Base-by-base conservation (phyloP, 2,329 filamentous ascomycete genomes). In the Cyphellophora europaea region DNA sequence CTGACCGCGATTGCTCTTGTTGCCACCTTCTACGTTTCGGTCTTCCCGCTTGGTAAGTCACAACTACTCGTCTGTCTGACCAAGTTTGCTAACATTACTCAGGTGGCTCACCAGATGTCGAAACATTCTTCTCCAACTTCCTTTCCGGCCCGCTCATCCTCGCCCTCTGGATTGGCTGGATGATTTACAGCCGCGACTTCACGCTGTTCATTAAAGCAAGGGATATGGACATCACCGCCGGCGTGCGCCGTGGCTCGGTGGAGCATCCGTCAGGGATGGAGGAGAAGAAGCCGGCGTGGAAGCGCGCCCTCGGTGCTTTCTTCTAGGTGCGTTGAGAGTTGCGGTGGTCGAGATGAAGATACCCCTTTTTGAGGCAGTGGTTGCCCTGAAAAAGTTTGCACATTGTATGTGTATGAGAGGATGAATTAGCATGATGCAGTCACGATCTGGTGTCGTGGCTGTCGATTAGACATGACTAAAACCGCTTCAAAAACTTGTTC, bases 1-100 rank as follows among this genome's bases (percentile, higher is more conserved):
- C 74, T 93, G 55, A 94, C 94, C 60, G 38, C 69, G 12, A 61
- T 89, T 19, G 78, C 94, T 19, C 69, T 95, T 19, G 55, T 82
- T 30, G 84, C 84, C 2, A 87, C 94, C 55, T 89, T 93, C 65
- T 95, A 87, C 83, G 79, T 83, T 31, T 85, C 82, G 14, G 77
- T 83, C 3, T 88, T 79, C 54, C 88, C 88, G 3, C 70, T 91
- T 29, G 72, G 65, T n/a, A n/a, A n/a, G n/a, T n/a, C n/a, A n/a
- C n/a, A n/a, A n/a, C n/a, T n/a, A n/a, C n/a, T n/a, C n/a, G n/a
- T n/a, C n/a, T n/a, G n/a, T n/a, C n/a, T n/a, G n/a, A n/a, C n/a
- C n/a, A n/a, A n/a, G n/a, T n/a, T n/a, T n/a, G n/a, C n/a, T n/a
- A n/a, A n/a, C n/a, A n/a, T n/a, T n/a, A n/a, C n/a, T n/a, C n/a